These are phyloP conservation scores for Floccularia luteovirens DNA, from an alignment of 768 basidiomycete species.

Conservation along the genomic window DNA sequence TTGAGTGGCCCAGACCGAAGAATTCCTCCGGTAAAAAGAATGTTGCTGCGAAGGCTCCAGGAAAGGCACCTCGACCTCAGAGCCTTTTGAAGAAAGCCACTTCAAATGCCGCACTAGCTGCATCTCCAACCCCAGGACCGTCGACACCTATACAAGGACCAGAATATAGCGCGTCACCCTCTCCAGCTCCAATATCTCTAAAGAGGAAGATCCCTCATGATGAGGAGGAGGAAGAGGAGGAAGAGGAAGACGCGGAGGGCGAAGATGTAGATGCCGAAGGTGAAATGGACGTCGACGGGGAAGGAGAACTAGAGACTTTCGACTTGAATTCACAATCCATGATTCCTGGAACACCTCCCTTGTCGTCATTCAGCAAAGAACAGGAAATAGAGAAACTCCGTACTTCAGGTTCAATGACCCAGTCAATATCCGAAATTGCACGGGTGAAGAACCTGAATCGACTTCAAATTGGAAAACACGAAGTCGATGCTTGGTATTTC, in stretches of 20 bases:
- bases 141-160: slow-evolving; percentile 39
- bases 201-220: slow-evolving; percentile 68
- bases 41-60: slow-evolving; percentile 42
- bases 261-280: slow-evolving; percentile 57
- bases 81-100: slow-evolving; percentile 65
- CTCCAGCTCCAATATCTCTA: slow-evolving; percentile 42
- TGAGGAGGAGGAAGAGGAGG: slow-evolving; percentile 60
- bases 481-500: slow-evolving; percentile 99
- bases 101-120: slow-evolving; percentile 51
- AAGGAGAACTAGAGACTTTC: slow-evolving; percentile 65
- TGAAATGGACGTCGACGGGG: slow-evolving; percentile 71
- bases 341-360: slow-evolving; percentile 42
- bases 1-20: slow-evolving; percentile 96
- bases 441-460: slow-evolving; percentile 98
- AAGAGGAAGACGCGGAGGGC: slow-evolving; percentile 51
- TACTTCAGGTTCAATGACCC: slow-evolving; percentile 98
- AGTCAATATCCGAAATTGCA: slow-evolving; percentile 95
- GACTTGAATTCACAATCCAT: slow-evolving; percentile 51
- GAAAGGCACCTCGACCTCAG: slow-evolving; percentile 54
- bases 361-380: slow-evolving; percentile 83
- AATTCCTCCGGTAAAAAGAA: slow-evolving; percentile 49
- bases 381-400: slow-evolving; percentile 98
- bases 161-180: slow-evolving; percentile 42
- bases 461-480: slow-evolving; percentile 91
- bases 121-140: slow-evolving; percentile 53